A percentile compares a stretch with the other conserved stretches of the same genome.
phyloP scores from a whole-genome alignment of 805 yeast genomes.

The Maudiozyma bulderi region DNA sequence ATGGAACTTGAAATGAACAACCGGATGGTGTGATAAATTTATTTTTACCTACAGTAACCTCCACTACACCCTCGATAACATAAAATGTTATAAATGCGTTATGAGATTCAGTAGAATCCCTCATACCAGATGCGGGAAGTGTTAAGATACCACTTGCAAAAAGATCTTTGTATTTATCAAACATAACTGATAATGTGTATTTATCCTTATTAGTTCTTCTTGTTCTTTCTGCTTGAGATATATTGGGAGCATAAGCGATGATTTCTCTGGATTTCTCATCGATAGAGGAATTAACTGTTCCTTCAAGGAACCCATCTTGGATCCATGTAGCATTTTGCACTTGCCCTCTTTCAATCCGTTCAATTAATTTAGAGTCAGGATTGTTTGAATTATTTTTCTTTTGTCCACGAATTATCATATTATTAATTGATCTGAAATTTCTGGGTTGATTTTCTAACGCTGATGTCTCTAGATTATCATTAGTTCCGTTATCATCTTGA shows the following conservation, averaged over 20 bases:
- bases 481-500: too few relatives aligned
- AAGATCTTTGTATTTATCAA: constrained; percentile 50
- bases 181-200: constrained; percentile 54
- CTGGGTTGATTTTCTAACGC: neutral
- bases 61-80: constrained; percentile 60
- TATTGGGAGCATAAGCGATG: constrained; percentile 58
- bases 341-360: constrained; percentile 17
- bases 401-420: neutral
- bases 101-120: constrained; percentile 44
- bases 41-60: constrained; percentile 52
- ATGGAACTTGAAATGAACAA: constrained; percentile 74
- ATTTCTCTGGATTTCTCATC: constrained; percentile 17
- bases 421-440: neutral
- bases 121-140: constrained; percentile 54
- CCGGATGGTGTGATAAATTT: constrained; percentile 58
- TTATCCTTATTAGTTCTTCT: constrained; percentile 38
- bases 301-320: constrained; percentile 21
- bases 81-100: constrained; percentile 66
- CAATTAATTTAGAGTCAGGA: constrained; percentile 15
- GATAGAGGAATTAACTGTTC: constrained; percentile 23
- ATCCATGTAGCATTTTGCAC: constrained; percentile 22
- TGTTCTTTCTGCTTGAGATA: constrained; percentile 37
- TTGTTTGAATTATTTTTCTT: constrained; percentile 1
- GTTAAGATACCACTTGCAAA: constrained; percentile 69
- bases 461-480: neutral